Evolutionary conservation across 257 asterid genomes (phyloP).

Genomic region (Salvia hispanica): DNA sequence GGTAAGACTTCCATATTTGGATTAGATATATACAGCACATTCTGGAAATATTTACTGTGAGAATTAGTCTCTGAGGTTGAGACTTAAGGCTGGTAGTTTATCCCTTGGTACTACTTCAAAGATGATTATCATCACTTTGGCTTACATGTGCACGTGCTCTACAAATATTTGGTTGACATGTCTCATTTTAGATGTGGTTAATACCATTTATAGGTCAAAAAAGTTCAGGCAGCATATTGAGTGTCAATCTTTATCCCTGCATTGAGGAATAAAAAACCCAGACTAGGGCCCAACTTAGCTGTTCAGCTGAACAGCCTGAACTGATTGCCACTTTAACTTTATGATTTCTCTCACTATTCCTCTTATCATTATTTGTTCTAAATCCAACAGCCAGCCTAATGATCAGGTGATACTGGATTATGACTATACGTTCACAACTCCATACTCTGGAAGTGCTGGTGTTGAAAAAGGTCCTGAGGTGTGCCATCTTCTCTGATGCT

Average conservation of each 20-base stretch:
- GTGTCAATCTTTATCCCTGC: background rate
- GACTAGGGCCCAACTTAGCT: background rate
- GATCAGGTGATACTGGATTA: constrained; percentile 90
- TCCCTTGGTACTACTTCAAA: constrained; percentile 7
- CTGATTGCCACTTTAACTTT: constrained; percentile 16
- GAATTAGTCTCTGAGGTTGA: background rate
- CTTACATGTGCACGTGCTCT: background rate
- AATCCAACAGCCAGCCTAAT: constrained; percentile 70
- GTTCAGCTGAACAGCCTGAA: constrained; percentile 2
- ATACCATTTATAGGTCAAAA: constrained; percentile 23
- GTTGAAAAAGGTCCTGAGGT: constrained; percentile 68
- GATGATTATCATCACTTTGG: constrained; percentile 3
- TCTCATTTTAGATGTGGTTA: constrained; percentile 9
- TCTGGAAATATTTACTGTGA: constrained; percentile 20
- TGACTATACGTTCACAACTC: constrained; percentile 97
- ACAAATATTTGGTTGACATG: background rate
- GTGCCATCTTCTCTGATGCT: constrained; percentile 33
- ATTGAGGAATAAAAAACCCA: constrained; percentile 1
- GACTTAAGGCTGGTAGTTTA: background rate
- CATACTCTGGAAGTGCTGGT: constrained; percentile 73
- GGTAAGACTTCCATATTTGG: background rate
- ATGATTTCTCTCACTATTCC: constrained; percentile 7
- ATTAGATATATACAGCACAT: background rate
- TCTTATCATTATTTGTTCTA: constrained; percentile 31
- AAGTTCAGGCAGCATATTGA: background rate